A percentile compares a stretch with the other conserved stretches of the same genome.
Conservation (phyloP, 306 rosid genomes). For the Cucumis cinereus region DNA sequence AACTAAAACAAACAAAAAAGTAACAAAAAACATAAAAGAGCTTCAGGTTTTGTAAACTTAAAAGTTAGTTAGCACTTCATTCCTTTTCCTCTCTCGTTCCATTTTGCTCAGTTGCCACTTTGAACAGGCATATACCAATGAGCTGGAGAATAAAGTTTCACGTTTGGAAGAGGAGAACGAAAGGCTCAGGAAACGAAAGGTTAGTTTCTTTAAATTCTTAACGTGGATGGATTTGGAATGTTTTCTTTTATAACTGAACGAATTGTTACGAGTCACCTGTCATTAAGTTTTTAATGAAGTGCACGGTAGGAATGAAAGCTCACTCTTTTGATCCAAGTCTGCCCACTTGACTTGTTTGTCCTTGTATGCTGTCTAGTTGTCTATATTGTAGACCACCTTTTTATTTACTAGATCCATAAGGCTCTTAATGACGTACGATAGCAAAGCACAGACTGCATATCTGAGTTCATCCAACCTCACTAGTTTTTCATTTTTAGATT, state of each 20-base stretch:
- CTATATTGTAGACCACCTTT: not conserved
- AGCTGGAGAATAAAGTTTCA: slow-evolving; percentile 75
- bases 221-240: not conserved
- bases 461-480: not conserved
- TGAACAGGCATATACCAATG: slow-evolving; percentile 83
- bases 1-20: too few relatives aligned
- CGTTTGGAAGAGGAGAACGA: slow-evolving; percentile 86
- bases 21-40: too few relatives aligned
- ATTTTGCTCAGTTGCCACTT: not conserved
- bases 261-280: not conserved
- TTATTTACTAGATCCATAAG: not conserved
- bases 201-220: slow-evolving; percentile 17
- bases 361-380: not conserved
- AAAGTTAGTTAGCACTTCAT: not conserved
- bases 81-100: not conserved
- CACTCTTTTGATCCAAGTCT: not conserved
- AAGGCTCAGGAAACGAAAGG: slow-evolving; percentile 80
- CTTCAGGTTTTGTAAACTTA: not conserved
- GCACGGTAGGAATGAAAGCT: not conserved
- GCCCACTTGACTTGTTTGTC: not conserved
- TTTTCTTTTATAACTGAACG: not conserved
- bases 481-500: not conserved
- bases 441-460: not conserved
- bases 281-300: not conserved
- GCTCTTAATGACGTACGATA: not conserved